A percentile compares a stretch with the other conserved stretches of the same genome.
Evolutionary conservation across 305 asterid genomes (phyloP).

Genomic region (Nicotiana rustica): DNA sequence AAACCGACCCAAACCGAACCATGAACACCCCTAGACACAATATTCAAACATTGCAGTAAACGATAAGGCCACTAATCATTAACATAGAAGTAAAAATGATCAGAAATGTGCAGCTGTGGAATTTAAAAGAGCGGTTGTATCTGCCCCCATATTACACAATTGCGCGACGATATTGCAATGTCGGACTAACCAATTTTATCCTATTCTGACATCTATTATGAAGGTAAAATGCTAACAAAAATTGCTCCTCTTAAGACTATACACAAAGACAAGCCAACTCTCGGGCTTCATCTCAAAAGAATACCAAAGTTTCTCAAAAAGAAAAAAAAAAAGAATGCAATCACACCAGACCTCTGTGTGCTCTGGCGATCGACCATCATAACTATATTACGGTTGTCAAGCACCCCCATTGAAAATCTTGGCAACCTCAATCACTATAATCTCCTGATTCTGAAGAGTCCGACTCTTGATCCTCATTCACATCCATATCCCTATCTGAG

Average conservation of each 20-base stretch:
- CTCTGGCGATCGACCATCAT: neutral
- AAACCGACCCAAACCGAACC: no score
- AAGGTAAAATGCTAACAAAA: neutral
- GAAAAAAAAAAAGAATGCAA: neutral
- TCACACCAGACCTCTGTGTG: neutral
- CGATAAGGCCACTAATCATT: neutral
- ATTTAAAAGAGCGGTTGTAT: slow-evolving; percentile 1
- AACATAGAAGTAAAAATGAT: neutral
- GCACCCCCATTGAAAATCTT: neutral
- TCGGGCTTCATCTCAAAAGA: slow-evolving; percentile 30
- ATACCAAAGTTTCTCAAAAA: slow-evolving; percentile 23
- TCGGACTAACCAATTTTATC: neutral
- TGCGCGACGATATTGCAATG: neutral
- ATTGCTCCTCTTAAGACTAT: slow-evolving; percentile 22
- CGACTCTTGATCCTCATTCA: slow-evolving; percentile 55
- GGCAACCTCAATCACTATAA: slow-evolving; percentile 67
- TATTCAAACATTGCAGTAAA: neutral
- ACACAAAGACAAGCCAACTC: slow-evolving; percentile 31
- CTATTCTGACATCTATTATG: slow-evolving; percentile 11
- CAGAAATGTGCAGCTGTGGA: neutral
- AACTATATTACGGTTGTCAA: slow-evolving; percentile 5
- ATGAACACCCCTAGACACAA: no score
- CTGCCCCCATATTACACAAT: slow-evolving; percentile 3
- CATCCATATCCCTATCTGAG: slow-evolving; percentile 49
- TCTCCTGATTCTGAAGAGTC: slow-evolving; percentile 71